Conservation (phyloP, 768 basidiomycete species). For the Russula ochroleuca region DNA sequence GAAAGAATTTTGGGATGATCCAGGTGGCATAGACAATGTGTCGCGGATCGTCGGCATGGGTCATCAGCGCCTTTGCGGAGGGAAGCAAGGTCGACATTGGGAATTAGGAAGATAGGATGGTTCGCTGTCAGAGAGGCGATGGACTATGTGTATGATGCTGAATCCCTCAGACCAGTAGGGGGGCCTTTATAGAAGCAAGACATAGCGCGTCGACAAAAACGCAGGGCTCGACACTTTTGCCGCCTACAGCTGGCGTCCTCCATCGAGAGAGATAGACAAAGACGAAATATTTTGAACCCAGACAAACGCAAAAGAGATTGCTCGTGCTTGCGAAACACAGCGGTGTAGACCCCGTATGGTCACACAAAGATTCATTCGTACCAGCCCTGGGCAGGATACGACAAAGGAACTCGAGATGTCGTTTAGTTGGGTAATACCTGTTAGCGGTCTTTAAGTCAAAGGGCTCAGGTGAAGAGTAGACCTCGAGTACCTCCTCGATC, state of each 20-base stretch:
- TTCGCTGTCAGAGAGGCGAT: background rate
- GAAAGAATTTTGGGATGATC: background rate
- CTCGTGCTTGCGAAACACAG: background rate
- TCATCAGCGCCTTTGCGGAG: background rate
- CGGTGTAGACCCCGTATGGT: background rate
- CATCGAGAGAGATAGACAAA: background rate
- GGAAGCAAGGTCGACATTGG: background rate
- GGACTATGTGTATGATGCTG: background rate
- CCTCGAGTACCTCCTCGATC: too few species aligned
- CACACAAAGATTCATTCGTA: background rate
- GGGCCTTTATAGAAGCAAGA: background rate
- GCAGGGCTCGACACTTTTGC: background rate
- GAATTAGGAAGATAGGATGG: background rate
- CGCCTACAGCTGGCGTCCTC: background rate
- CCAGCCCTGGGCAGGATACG: background rate
- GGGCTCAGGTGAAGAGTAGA: too few species aligned
- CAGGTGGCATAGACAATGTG: background rate
- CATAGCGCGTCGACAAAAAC: background rate
- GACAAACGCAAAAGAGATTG: background rate
- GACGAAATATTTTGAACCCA: background rate
- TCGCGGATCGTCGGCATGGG: background rate
- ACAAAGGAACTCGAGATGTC: background rate
- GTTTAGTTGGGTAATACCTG: too few species aligned
- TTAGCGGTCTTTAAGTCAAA: background rate
- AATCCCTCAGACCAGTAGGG: too few species aligned